Conservation (phyloP, 257 asterid genomes). For the Solanum pimpinellifolium region DNA sequence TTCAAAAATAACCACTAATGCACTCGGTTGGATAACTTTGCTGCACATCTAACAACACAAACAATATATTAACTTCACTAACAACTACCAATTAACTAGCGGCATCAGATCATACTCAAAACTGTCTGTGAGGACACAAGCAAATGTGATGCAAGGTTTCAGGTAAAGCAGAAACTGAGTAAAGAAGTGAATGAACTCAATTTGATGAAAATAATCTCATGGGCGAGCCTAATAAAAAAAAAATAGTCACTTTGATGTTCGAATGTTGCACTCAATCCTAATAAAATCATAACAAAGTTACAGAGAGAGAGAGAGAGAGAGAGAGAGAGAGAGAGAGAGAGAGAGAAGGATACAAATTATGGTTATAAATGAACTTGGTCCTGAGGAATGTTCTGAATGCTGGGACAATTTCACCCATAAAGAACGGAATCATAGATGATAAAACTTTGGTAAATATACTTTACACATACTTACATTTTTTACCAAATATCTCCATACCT, state of each 20-base stretch:
- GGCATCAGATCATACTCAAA: neutral
- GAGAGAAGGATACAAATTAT: neutral
- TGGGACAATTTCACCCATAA: neutral
- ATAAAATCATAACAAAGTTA: neutral
- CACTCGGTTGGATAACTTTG: constrained; percentile 89
- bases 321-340: neutral
- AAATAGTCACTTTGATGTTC: neutral
- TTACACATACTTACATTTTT: neutral
- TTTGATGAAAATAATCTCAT: neutral
- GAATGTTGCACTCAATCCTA: neutral
- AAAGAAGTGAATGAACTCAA: neutral
- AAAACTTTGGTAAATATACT: neutral
- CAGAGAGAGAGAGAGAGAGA: neutral
- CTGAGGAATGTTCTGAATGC: neutral
- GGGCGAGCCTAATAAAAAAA: neutral
- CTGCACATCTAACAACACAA: constrained; percentile 71
- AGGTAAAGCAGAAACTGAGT: neutral
- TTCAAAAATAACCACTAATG: constrained; percentile 72
- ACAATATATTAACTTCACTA: neutral
- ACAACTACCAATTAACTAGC: neutral
- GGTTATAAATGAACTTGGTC: neutral
- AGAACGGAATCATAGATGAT: neutral
- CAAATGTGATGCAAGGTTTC: neutral
- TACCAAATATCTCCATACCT: neutral
- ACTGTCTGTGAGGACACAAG: neutral